Percentiles rank a stretch among this genome's conserved stretches.
These are phyloP conservation scores for Chaetomiaceae sp. DNA, from an alignment of 2,329 filamentous ascomycete species.

Conservation along the genomic window DNA sequence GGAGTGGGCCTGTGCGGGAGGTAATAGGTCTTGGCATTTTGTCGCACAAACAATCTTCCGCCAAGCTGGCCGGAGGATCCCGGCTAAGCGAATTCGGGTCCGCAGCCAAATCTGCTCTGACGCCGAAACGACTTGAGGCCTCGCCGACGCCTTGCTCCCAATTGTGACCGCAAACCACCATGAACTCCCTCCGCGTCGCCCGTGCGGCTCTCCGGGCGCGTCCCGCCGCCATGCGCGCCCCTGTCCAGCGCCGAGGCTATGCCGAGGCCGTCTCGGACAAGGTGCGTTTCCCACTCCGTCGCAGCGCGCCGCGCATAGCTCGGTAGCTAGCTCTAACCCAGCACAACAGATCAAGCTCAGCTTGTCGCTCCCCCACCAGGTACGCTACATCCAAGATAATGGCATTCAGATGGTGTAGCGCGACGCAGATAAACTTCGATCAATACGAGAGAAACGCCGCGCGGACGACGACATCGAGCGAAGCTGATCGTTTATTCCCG, in stretches of 20 bases:
- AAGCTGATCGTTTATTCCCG: slow-evolving; percentile 43
- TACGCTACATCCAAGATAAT: slow-evolving; percentile 45
- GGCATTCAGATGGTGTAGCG: not conserved
- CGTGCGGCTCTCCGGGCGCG: slow-evolving; percentile 81
- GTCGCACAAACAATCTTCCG: slow-evolving; percentile 22
- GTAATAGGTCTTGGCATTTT: not conserved
- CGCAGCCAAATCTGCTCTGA: slow-evolving; percentile 38
- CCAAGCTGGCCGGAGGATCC: slow-evolving; percentile 16
- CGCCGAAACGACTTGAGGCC: slow-evolving; percentile 34
- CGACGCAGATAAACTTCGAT: slow-evolving; percentile 22
- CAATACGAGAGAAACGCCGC: not conserved
- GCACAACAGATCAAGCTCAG: slow-evolving; percentile 82
- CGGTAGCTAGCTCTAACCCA: slow-evolving; percentile 3
- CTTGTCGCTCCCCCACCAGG: slow-evolving; percentile 95
- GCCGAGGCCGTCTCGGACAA: slow-evolving; percentile 83
- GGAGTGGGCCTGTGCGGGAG: no score
- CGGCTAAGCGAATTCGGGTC: slow-evolving; percentile 26
- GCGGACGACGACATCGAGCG: slow-evolving; percentile 6
- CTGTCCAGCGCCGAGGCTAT: slow-evolving; percentile 82
- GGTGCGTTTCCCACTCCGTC: slow-evolving; percentile 31
- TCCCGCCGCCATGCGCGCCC: slow-evolving; percentile 67
- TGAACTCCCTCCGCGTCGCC: slow-evolving; percentile 93
- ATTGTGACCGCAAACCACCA: slow-evolving; percentile 54
- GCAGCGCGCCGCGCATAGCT: not conserved
- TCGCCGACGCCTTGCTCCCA: slow-evolving; percentile 40